These are phyloP conservation scores for Irpex lacteus DNA, from an alignment of 1,284 basidiomycete genomes.

Conservation along the genomic window DNA sequence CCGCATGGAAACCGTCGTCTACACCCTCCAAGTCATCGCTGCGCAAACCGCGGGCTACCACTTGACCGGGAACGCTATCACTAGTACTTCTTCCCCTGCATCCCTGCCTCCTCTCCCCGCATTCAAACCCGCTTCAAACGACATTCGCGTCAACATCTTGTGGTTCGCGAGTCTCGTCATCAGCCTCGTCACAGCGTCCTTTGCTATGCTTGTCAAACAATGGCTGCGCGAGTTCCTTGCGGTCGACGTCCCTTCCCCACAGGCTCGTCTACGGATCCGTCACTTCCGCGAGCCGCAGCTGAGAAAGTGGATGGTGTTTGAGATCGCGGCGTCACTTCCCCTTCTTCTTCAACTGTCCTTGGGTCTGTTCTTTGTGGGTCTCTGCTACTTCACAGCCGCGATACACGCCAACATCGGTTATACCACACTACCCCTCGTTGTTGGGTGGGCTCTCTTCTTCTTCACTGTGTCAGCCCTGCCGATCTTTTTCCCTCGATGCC, in stretches of 20 bases:
- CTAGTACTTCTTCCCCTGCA: background rate
- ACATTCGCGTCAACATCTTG: background rate
- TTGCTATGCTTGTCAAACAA: background rate
- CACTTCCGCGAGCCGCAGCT: background rate
- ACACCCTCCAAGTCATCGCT: background rate
- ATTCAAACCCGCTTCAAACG: background rate
- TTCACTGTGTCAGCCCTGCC: background rate
- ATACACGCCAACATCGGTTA: background rate
- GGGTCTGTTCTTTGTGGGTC: background rate
- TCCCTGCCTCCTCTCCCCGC: background rate
- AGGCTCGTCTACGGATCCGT: background rate
- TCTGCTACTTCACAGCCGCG: background rate
- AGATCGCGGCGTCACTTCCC: background rate
- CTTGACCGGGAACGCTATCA: background rate
- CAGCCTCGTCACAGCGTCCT: background rate
- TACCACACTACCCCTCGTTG: background rate
- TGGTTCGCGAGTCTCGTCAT: background rate
- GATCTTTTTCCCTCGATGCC: background rate
- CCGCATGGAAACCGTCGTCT: background rate
- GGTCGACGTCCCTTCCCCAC: background rate
- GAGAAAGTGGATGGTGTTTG: background rate
- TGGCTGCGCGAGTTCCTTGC: background rate
- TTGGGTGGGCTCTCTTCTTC: background rate
- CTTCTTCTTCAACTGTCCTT: background rate
- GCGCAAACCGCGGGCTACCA: background rate